Conservation (phyloP, 2,329 filamentous ascomycete species). For the Rhynchosporium secalis region DNA sequence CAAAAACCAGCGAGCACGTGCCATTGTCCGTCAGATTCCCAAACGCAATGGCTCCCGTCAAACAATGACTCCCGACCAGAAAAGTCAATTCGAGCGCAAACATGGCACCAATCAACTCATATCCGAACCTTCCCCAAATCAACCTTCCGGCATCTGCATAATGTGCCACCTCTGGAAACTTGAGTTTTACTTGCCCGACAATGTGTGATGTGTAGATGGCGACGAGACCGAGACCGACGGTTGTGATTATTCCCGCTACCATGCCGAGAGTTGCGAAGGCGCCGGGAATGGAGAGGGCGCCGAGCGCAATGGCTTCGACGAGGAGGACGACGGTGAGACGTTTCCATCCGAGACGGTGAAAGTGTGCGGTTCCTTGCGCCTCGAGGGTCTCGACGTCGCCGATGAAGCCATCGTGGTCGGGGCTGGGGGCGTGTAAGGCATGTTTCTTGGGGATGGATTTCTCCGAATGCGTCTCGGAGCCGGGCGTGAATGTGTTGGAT, state of each 20-base stretch:
- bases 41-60: slow-evolving; percentile 61
- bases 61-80: slow-evolving; percentile 60
- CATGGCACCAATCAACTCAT: slow-evolving; percentile 52
- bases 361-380: slow-evolving; percentile 28
- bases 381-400: slow-evolving; percentile 26
- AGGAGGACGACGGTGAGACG: slow-evolving; percentile 50
- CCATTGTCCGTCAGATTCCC: slow-evolving; percentile 55
- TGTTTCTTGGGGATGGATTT: slow-evolving; percentile 14
- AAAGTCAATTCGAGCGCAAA: slow-evolving; percentile 59
- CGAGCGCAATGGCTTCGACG: slow-evolving; percentile 44
- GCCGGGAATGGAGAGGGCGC: slow-evolving; percentile 30
- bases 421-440: neutral
- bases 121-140: slow-evolving; percentile 51
- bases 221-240: slow-evolving; percentile 36
- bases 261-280: slow-evolving; percentile 36
- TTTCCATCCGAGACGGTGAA: slow-evolving; percentile 47
- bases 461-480: slow-evolving; percentile 8
- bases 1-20: slow-evolving; percentile 57
- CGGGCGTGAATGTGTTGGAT: slow-evolving; percentile 1
- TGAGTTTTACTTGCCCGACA: slow-evolving; percentile 41
- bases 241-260: slow-evolving; percentile 33
- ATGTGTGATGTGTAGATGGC: slow-evolving; percentile 46
- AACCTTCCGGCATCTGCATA: slow-evolving; percentile 57
- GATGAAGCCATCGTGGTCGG: slow-evolving; percentile 17
- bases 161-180: slow-evolving; percentile 33